Evolutionary conservation across 1,139 yeast species (phyloP).

Genomic region (Waltiozyma sp.): DNA sequence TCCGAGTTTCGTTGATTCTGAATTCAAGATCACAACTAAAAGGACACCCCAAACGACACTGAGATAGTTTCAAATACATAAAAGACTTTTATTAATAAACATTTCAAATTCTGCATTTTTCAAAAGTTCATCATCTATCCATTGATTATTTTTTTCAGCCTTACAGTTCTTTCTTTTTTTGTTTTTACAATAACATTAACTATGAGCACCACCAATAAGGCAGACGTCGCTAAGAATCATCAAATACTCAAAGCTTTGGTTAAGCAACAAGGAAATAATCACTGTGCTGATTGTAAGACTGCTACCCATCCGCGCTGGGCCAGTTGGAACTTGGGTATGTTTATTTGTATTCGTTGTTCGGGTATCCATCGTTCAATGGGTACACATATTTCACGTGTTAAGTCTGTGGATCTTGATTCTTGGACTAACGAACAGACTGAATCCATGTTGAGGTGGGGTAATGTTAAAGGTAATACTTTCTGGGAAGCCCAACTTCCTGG

Average conservation of each 20-base stretch:
- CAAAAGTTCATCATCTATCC: too few species aligned
- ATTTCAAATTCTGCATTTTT: too few species aligned
- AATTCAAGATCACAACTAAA: too few species aligned
- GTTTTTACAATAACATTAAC: background rate
- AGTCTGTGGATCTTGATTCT: constrained; percentile 86
- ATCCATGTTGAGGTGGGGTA: constrained; percentile 82
- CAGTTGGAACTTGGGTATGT: constrained; percentile 89
- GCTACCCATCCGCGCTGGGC: constrained; percentile 96
- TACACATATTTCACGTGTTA: constrained; percentile 79
- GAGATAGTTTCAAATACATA: too few species aligned
- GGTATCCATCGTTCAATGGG: constrained; percentile 96
- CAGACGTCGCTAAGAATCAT: constrained; percentile 14
- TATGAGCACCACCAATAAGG: constrained; percentile 4
- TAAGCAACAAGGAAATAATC: constrained; percentile 62
- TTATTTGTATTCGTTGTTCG: constrained; percentile 85
- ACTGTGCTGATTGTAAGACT: constrained; percentile 86
- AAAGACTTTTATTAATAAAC: too few species aligned
- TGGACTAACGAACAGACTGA: constrained; percentile 93
- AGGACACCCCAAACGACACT: too few species aligned
- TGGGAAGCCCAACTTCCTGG: constrained; percentile 80
- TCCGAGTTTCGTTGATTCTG: too few species aligned
- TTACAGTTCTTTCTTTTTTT: background rate
- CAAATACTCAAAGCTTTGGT: constrained; percentile 60
- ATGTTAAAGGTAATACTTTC: constrained; percentile 56
- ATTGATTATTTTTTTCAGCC: too few species aligned